These are phyloP conservation scores for Xylariaceae sp. DNA, from an alignment of 2,329 filamentous ascomycete species.

Conservation along the genomic window DNA sequence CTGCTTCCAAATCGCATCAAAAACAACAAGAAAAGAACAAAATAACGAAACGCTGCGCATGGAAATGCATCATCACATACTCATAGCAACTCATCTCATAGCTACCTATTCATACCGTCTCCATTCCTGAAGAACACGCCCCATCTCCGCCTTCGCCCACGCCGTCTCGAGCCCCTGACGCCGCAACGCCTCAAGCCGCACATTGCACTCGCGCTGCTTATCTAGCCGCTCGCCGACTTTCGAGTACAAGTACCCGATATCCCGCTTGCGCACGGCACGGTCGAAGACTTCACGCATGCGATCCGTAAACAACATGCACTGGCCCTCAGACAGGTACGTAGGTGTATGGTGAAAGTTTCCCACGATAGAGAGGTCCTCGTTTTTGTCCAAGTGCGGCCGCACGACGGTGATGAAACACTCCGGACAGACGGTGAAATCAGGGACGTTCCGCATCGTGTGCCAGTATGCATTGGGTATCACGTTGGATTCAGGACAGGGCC, in stretches of 20 bases:
- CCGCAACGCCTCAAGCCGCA: slow-evolving; percentile 7
- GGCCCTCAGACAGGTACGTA: slow-evolving; percentile 49
- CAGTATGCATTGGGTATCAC: slow-evolving; percentile 59
- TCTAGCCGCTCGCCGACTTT: slow-evolving; percentile 55
- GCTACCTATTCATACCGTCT: slow-evolving; percentile 48
- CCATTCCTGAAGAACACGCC: slow-evolving; percentile 52
- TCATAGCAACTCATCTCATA: background rate
- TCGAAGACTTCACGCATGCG: slow-evolving; percentile 72
- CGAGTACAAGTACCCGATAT: slow-evolving; percentile 57
- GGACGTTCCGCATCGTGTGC: slow-evolving; percentile 71
- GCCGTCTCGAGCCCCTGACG: slow-evolving; percentile 32
- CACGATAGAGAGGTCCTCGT: slow-evolving; percentile 46
- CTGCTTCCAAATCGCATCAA: background rate
- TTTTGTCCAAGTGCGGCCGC: slow-evolving; percentile 57
- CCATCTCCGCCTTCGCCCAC: slow-evolving; percentile 41
- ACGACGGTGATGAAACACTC: slow-evolving; percentile 81
- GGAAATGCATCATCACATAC: background rate
- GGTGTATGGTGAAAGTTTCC: slow-evolving; percentile 59
- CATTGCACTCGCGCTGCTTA: slow-evolving; percentile 51
- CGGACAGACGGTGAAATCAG: slow-evolving; percentile 76
- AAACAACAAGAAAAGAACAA: too few species aligned
- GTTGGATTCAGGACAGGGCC: slow-evolving; percentile 63
- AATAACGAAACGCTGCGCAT: too few species aligned
- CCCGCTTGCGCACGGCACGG: slow-evolving; percentile 59
- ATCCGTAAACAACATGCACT: slow-evolving; percentile 75